phyloP scores from a whole-genome alignment of 2,329 filamentous ascomycete species.

The Penicillium nordicum region DNA sequence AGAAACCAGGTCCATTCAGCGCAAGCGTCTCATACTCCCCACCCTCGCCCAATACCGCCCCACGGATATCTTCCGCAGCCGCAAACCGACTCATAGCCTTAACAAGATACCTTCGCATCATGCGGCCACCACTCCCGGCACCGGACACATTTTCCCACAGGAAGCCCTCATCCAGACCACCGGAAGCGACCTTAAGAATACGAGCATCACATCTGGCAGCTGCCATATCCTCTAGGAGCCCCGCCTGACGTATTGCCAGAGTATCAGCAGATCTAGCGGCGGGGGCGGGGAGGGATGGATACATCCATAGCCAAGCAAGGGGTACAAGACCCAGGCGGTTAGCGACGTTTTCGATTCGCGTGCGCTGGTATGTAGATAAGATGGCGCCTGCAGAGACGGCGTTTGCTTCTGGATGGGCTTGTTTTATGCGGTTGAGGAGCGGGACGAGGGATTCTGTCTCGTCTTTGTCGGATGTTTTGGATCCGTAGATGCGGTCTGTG shows the following conservation, averaged over 20 bases:
- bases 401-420: constrained; percentile 72
- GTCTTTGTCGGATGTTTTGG: constrained; percentile 50
- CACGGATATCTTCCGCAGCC: constrained; percentile 52
- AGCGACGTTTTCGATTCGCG: constrained; percentile 88
- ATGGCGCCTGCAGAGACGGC: constrained; percentile 90
- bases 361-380: constrained; percentile 91
- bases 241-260: constrained; percentile 26
- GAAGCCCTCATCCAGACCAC: constrained; percentile 75
- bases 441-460: constrained; percentile 86
- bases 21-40: constrained; percentile 96
- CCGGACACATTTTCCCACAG: constrained; percentile 75
- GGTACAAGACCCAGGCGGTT: constrained; percentile 77
- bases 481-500: constrained; percentile 66
- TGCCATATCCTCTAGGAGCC: constrained; percentile 77
- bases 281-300: constrained; percentile 64
- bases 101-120: constrained; percentile 47
- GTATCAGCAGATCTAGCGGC: constrained; percentile 20
- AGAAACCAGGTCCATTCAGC: constrained; percentile 66
- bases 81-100: constrained; percentile 59
- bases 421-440: constrained; percentile 65
- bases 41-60: constrained; percentile 81
- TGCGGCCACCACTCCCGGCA: constrained; percentile 35
- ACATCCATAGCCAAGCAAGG: constrained; percentile 90
- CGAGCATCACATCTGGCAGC: constrained; percentile 75
- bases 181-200: constrained; percentile 91